A percentile compares a stretch with the other conserved stretches of the same genome.
Conservation (phyloP, 148 eudicot genomes). For the Rhododendron simsii region DNA sequence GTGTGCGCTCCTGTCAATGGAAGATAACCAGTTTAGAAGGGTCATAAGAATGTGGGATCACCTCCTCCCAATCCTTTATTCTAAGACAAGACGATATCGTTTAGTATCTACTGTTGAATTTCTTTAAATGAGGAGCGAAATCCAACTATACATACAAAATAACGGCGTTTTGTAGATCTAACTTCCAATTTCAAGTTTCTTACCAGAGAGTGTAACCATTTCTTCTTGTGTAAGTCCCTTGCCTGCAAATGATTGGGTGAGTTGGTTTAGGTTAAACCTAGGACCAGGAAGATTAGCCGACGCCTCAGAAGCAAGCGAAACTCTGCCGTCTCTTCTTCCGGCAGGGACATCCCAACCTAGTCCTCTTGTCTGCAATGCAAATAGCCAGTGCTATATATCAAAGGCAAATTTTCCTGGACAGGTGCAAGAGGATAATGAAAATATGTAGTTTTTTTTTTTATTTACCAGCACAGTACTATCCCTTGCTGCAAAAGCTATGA, state of each 20-base stretch:
- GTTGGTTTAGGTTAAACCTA: conserved; percentile 35
- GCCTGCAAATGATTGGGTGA: conserved; percentile 53
- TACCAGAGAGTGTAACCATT: conserved; percentile 85
- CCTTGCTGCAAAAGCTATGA: conserved; percentile 83
- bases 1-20: conserved; percentile 71
- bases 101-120: too few relatives aligned
- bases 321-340: conserved; percentile 75
- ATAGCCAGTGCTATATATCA: background rate
- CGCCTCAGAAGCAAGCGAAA: conserved; percentile 48
- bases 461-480: conserved; percentile 62
- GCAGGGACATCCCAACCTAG: conserved; percentile 69
- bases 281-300: conserved; percentile 46
- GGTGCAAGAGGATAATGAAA: background rate
- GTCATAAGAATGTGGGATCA: background rate
- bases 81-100: too few relatives aligned
- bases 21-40: background rate
- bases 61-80: too few relatives aligned
- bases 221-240: conserved; percentile 82
- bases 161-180: background rate
- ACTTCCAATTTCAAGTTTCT: background rate
- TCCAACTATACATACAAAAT: too few relatives aligned
- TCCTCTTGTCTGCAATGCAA: conserved; percentile 52
- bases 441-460: background rate
- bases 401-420: background rate
- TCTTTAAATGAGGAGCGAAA: too few relatives aligned